Percentiles rank a stretch among this genome's conserved stretches.
Evolutionary conservation across 768 basidiomycete species (phyloP).

Genomic region (Boletales sp.): DNA sequence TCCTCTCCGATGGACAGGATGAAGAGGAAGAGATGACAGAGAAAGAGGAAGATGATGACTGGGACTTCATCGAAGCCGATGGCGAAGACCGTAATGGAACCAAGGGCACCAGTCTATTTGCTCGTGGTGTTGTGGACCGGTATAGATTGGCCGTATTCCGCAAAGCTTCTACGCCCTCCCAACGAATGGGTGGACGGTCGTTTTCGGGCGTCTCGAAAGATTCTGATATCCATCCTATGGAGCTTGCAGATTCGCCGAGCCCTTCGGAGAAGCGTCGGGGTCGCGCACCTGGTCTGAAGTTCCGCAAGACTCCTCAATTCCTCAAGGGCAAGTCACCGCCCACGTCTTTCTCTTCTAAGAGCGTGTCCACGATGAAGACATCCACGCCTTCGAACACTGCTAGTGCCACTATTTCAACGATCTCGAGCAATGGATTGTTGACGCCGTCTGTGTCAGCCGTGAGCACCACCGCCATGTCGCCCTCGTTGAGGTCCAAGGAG

Average conservation of each 20-base stretch:
- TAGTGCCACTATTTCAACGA: slow-evolving; percentile 33
- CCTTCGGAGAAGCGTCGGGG: slow-evolving; percentile 60
- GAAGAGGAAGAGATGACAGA: slow-evolving; percentile 42
- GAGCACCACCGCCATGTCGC: slow-evolving; percentile 45
- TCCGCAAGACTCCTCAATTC: slow-evolving; percentile 75
- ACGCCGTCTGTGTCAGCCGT: slow-evolving; percentile 62
- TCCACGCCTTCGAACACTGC: slow-evolving; percentile 43
- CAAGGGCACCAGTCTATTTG: slow-evolving; percentile 77
- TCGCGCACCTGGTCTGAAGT: slow-evolving; percentile 61
- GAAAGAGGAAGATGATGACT: slow-evolving; percentile 71
- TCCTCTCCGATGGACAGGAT: slow-evolving; percentile 52
- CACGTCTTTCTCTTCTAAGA: slow-evolving; percentile 35
- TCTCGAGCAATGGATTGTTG: slow-evolving; percentile 48
- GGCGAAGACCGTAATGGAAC: slow-evolving; percentile 83
- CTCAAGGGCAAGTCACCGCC: slow-evolving; percentile 66
- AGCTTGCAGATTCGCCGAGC: slow-evolving; percentile 41
- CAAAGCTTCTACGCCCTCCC: slow-evolving; percentile 67
- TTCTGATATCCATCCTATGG: slow-evolving; percentile 41
- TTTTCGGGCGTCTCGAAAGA: slow-evolving; percentile 58
- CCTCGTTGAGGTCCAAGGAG: slow-evolving; percentile 78
- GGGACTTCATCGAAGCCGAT: slow-evolving; percentile 86
- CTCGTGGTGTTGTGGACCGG: slow-evolving; percentile 87
- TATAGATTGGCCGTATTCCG: slow-evolving; percentile 85
- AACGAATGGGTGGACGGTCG: slow-evolving; percentile 43
- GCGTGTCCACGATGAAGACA: slow-evolving; percentile 31